Conservation (phyloP, 2,329 filamentous ascomycete species). For the Cercospora zeae-maydis region DNA sequence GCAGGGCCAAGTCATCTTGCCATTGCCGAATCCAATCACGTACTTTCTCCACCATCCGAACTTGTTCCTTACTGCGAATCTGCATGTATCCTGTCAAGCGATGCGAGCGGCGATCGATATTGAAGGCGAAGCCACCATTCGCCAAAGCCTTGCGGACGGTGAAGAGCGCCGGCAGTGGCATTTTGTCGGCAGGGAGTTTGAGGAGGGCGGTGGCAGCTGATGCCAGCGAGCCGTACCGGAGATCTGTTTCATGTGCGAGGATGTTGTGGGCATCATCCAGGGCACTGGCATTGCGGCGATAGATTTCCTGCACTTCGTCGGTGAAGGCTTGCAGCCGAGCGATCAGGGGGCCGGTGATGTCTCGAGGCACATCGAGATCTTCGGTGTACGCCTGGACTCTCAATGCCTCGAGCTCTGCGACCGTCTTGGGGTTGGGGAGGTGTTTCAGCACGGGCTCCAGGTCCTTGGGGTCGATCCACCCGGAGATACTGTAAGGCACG, state of each 20-base stretch:
- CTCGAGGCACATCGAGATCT: conserved; percentile 44
- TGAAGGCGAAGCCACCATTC: conserved; percentile 60
- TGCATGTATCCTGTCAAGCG: conserved; percentile 59
- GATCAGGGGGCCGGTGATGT: conserved; percentile 46
- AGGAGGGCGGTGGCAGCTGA: conserved; percentile 47
- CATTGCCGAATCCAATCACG: conserved; percentile 54
- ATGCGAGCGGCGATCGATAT: conserved; percentile 49
- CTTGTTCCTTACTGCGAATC: conserved; percentile 56
- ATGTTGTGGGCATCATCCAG: conserved; percentile 50
- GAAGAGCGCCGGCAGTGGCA: conserved; percentile 51
- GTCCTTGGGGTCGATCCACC: conserved; percentile 46
- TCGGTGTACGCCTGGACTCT: conserved; percentile 37
- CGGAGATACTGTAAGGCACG: conserved; percentile 50
- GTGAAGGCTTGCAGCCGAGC: conserved; percentile 44
- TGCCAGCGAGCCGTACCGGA: conserved; percentile 47
- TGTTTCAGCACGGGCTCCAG: conserved; percentile 50
- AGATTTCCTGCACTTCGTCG: conserved; percentile 45
- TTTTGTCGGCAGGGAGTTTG: conserved; percentile 28
- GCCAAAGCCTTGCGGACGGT: conserved; percentile 66
- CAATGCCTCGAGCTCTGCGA: conserved; percentile 31
- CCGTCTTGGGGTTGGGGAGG: conserved; percentile 46
- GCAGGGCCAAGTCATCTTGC: conserved; percentile 45
- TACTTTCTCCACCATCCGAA: conserved; percentile 51
- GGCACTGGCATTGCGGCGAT: conserved; percentile 44
- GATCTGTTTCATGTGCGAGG: conserved; percentile 44